Percentiles rank a stretch among this genome's conserved stretches.
These are phyloP conservation scores for Fraxinus nigra DNA, from an alignment of 305 asterid species.

Conservation along the genomic window DNA sequence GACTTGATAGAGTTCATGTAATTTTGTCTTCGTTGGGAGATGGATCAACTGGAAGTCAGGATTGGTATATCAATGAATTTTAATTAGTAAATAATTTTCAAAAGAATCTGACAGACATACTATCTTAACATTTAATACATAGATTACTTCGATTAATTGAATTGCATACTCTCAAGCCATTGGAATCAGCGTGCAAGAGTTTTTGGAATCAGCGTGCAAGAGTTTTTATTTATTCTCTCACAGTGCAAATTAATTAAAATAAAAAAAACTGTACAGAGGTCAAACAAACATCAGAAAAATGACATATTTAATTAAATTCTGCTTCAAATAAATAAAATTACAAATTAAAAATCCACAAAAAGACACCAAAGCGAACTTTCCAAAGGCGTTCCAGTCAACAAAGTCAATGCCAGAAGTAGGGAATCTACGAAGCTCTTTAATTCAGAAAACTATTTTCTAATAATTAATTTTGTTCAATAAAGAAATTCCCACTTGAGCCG, in stretches of 20 bases:
- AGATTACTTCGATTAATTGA: slow-evolving; percentile 29
- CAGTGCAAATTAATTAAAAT: not conserved
- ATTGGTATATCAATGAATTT: not conserved
- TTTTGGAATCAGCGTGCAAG: slow-evolving; percentile 22
- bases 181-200: slow-evolving; percentile 23
- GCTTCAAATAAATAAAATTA: not conserved
- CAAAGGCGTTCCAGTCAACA: slow-evolving; percentile 19
- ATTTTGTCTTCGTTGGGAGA: not conserved
- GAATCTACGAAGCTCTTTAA: slow-evolving; percentile 18
- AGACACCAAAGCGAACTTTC: slow-evolving; percentile 28
- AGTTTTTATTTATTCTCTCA: not conserved
- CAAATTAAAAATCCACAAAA: not conserved
- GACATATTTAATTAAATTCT: not conserved
- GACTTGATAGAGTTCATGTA: not conserved
- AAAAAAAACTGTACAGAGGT: not conserved
- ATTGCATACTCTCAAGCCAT: slow-evolving; percentile 33
- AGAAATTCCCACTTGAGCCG: not conserved
- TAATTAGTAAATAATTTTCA: slow-evolving; percentile 23
- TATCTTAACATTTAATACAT: slow-evolving; percentile 39
- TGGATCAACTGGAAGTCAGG: not conserved
- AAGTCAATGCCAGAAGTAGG: slow-evolving; percentile 17
- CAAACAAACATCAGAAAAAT: not conserved
- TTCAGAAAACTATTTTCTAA: not conserved
- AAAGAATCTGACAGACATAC: slow-evolving; percentile 67
- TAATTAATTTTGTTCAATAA: not conserved